These are phyloP conservation scores for Leccinum ochraceum DNA, from an alignment of 768 basidiomycete genomes.

Conservation along the genomic window DNA sequence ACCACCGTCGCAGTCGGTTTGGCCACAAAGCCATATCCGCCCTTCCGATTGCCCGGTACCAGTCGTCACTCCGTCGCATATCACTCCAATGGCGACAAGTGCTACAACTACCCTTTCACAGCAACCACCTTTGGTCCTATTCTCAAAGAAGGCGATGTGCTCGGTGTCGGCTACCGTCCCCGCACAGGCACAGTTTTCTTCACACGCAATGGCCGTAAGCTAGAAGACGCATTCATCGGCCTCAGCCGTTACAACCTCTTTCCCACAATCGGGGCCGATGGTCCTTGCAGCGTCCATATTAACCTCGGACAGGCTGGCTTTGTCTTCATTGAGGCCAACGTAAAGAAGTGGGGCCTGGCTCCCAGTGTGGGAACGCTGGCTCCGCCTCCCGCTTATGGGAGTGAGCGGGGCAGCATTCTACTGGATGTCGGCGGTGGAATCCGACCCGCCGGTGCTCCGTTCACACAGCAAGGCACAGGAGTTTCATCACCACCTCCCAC, in stretches of 20 bases:
- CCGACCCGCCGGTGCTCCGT: constrained; percentile 39
- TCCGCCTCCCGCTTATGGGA: constrained; percentile 97
- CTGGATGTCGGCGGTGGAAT: constrained; percentile 72
- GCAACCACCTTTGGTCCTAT: constrained; percentile 77
- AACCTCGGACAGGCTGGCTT: constrained; percentile 98
- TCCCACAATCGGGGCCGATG: constrained; percentile 95
- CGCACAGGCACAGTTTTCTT: constrained; percentile 98
- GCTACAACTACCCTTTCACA: constrained; percentile 96
- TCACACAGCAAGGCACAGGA: constrained; percentile 45
- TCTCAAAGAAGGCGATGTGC: constrained; percentile 91
- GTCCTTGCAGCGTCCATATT: constrained; percentile 94
- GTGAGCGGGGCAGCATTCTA: constrained; percentile 93
- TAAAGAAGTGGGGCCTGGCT: constrained; percentile 99
- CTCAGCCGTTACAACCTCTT: constrained; percentile 92
- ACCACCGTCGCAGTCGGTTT: constrained; percentile 92
- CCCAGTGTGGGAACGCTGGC: constrained; percentile 97
- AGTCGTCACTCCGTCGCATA: constrained; percentile 91
- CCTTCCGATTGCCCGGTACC: constrained; percentile 88
- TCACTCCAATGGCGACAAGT: constrained; percentile 95
- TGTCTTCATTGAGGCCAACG: constrained; percentile 99
- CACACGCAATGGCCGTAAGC: constrained; percentile 95
- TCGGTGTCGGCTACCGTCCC: constrained; percentile 95
- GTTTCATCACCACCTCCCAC: constrained; percentile 46
- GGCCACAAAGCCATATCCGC: constrained; percentile 96
- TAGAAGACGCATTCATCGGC: constrained; percentile 94